Evolutionary conservation across 495 filamentous ascomycete genomes (phyloP), one percentile per base, ranked within the genome.

Genomic region (Trichoderma virens): DNA sequence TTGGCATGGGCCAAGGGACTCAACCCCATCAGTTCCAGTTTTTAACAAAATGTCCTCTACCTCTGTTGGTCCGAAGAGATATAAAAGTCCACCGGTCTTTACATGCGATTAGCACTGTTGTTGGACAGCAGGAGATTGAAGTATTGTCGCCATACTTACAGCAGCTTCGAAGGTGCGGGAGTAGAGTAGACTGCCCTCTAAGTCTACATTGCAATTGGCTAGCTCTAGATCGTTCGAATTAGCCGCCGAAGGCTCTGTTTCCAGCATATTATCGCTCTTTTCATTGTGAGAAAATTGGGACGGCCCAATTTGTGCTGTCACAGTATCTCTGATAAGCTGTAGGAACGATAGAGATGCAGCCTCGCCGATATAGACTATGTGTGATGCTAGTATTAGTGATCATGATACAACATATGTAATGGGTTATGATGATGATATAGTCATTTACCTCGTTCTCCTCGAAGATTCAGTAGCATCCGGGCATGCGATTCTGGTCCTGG

Each of bases 1-100:
- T 45, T 81, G 78, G 56, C 75, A 72, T 31, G 73, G 73, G 60
- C 76, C 76, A n/a, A 60, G 13, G 14, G 32, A 30, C n/a, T 39
- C 20, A 30, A n/a, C 3, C 28, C 27, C 63, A 31, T 39, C 32
- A 20, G 47, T 38, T 25, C 18, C 5, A 6, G 27, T 35, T 23
- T 20, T 34, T 30, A 32, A 7, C 4, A 65, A 30, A 18, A 60
- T 20, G 13, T 32, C 41, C 20, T 65, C 63, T 6, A 65, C 20
- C 32, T 65, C 63, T 6, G 20, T n/a, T 9, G 45, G 34, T 13
- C 23, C 34, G 31, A 66, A 66, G 43, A 66, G 20, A 34, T 66
- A 60, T 14, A 66, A 23, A 5, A 62, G 45, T 18, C 65, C 65
- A 5, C 45, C 65, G n/a, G 61, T 60, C 65, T 66, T 18, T 30